Percentiles rank a stretch among this genome's conserved stretches.
These are phyloP conservation scores for Pezicula radicicola DNA, from an alignment of 2,329 filamentous ascomycete species.

Conservation along the genomic window DNA sequence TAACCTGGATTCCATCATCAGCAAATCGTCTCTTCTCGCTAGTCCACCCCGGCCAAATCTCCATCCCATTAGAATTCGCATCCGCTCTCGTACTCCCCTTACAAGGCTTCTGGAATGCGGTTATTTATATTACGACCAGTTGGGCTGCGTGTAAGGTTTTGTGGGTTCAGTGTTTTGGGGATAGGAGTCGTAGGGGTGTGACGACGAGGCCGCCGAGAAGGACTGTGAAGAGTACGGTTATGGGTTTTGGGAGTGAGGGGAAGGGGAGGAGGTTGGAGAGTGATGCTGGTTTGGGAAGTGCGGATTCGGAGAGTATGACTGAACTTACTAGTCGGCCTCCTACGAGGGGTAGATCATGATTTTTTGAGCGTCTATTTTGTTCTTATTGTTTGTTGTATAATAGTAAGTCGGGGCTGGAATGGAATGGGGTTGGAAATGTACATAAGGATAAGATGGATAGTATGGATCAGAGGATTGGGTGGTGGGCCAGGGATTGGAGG, in stretches of 20 bases:
- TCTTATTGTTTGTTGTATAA: background rate
- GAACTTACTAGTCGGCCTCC: background rate
- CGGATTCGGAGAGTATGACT: constrained; percentile 1
- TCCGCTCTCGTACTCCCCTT: constrained; percentile 74
- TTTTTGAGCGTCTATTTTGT: background rate
- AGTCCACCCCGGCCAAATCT: constrained; percentile 48
- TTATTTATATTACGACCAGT: constrained; percentile 73
- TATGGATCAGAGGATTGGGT: too few relatives aligned
- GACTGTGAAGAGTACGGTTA: too few relatives aligned
- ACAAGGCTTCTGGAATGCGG: constrained; percentile 81
- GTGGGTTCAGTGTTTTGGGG: background rate
- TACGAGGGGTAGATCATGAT: background rate
- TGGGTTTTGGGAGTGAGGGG: background rate
- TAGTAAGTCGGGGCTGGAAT: background rate
- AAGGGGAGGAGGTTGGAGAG: background rate
- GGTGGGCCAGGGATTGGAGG: too few relatives aligned
- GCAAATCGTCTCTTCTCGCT: constrained; percentile 74
- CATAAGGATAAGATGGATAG: background rate
- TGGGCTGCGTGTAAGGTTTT: constrained; percentile 58
- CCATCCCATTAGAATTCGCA: constrained; percentile 62
- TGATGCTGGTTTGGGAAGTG: background rate
- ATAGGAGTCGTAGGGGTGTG: too few relatives aligned
- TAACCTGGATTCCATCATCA: constrained; percentile 76
- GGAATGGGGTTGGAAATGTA: background rate
- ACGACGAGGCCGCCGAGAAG: too few relatives aligned